Base-by-base conservation (phyloP, 768 basidiomycete genomes). In the Lactarius sanguifluus region DNA sequence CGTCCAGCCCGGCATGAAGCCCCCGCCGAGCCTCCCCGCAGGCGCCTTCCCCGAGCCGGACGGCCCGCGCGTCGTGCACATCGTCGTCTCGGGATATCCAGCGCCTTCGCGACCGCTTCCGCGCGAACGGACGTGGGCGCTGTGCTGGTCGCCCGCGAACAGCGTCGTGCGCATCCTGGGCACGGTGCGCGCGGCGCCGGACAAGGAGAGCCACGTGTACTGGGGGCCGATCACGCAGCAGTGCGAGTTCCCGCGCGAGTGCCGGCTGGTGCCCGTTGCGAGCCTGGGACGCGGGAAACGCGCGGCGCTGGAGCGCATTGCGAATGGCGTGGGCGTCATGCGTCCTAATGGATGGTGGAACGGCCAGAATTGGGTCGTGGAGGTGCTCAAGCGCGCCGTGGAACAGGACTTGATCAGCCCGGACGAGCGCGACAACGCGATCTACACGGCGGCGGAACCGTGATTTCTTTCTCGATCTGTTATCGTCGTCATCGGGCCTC, bases 311-410 rank as follows among this genome's bases (percentile, higher is more conserved):
- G 69, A 70, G 50, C 66, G 68, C 15, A 64, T 70, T 57, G 69
- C 69, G 36, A 62, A 57, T 13, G 23, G 55, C n/a, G 67, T 70
- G 9, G 64, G 69, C 13, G 64, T 70, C 16, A 69, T 70, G 69
- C 61, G 68, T 13, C 69, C 69, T 12, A 70, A 70, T 2, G 69
- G 69, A 23, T 70, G 69, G 69, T 70, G 69, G 69, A 70, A 70
- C 15, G 67, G 69, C 1, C 69, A 70, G 67, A 70, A 70, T 36
- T 70, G 69, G 69, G 64, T 70, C 58, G 69, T 70, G 12, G 67
- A 68, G 64, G 63, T 70, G 61, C 61, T 70, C 34, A 69, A 64
- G 57, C 47, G 61, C 10, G 69, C 69, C 10, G 69, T 62, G 2
- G 69, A 70, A 8, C 64, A 69, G 28, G 69, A 69, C 45, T 50